Percentiles rank a stretch among this genome's conserved stretches.
phyloP scores from a whole-genome alignment of 306 rosid species.

The Prunus campanulata region DNA sequence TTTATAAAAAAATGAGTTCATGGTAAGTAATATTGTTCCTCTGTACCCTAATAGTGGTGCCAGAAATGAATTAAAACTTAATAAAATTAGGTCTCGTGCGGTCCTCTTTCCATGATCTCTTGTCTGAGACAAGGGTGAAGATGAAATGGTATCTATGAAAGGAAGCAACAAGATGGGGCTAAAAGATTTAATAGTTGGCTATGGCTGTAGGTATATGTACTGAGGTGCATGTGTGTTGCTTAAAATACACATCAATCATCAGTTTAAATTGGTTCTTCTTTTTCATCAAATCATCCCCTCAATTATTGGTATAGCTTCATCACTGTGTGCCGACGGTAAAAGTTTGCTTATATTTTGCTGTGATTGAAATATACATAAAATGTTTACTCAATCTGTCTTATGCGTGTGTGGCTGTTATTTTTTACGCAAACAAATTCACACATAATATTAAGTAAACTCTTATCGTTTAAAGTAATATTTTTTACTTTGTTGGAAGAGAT shows the following conservation, averaged over 20 bases:
- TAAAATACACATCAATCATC: background rate
- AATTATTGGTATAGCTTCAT: background rate
- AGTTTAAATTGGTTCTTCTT: background rate
- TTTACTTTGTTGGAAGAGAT: background rate
- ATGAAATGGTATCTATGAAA: slow-evolving; percentile 8
- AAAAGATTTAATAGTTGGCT: background rate
- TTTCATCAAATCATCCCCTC: background rate
- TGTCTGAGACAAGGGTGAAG: slow-evolving; percentile 43
- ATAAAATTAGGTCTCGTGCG: slow-evolving; percentile 17
- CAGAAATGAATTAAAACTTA: slow-evolving; percentile 10
- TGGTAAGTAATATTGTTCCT: background rate
- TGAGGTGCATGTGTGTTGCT: background rate
- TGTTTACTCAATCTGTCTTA: background rate
- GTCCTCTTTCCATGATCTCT: slow-evolving; percentile 26
- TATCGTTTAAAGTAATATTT: background rate
- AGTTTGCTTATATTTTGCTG: background rate
- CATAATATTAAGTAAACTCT: too few species aligned
- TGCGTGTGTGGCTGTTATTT: background rate
- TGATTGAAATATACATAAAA: background rate
- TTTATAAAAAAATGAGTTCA: slow-evolving; percentile 12
- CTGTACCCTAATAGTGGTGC: slow-evolving; percentile 30
- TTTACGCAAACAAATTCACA: background rate
- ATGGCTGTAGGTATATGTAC: background rate
- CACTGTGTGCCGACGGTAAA: background rate
- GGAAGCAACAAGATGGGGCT: slow-evolving; percentile 6